These are phyloP conservation scores for Chenopodium berlandieri DNA, from an alignment of 148 eudicot genomes.

Conservation along the genomic window DNA sequence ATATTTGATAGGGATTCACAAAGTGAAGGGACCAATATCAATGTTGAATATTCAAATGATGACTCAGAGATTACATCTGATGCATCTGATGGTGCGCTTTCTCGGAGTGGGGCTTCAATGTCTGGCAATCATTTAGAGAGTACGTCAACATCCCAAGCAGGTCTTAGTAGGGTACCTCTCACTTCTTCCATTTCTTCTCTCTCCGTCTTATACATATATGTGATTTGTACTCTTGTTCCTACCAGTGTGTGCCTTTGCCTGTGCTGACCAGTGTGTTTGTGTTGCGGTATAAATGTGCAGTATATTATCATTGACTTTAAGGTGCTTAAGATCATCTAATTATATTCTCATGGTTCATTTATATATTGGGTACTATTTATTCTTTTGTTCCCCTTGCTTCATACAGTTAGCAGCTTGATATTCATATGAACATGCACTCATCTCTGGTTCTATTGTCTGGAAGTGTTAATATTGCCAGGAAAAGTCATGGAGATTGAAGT, in stretches of 20 bases:
- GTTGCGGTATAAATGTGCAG: background rate
- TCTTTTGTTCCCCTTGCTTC: too few relatives aligned
- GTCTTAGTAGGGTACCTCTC: constrained; percentile 41
- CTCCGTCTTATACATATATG: background rate
- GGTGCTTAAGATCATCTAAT: too few relatives aligned
- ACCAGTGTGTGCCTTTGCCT: too few relatives aligned
- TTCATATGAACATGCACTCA: too few relatives aligned
- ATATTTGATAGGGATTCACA: constrained; percentile 36
- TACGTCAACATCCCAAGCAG: constrained; percentile 35
- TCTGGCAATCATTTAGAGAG: constrained; percentile 45
- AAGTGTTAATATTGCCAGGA: too few relatives aligned
- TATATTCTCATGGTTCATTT: too few relatives aligned
- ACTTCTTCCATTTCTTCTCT: background rate
- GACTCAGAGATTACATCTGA: constrained; percentile 16
- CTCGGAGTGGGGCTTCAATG: constrained; percentile 42
- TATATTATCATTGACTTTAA: background rate
- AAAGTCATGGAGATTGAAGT: too few relatives aligned
- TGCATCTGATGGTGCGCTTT: constrained; percentile 43
- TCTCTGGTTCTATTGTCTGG: too few relatives aligned
- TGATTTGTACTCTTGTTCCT: background rate
- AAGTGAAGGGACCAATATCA: constrained; percentile 31
- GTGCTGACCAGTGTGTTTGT: background rate
- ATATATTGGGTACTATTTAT: too few relatives aligned
- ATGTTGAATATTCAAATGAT: constrained; percentile 35
- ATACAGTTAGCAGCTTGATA: too few relatives aligned